These are phyloP conservation scores for Oryza longistaminata DNA, from an alignment of 176 grass and related monocot genomes.

Conservation along the genomic window DNA sequence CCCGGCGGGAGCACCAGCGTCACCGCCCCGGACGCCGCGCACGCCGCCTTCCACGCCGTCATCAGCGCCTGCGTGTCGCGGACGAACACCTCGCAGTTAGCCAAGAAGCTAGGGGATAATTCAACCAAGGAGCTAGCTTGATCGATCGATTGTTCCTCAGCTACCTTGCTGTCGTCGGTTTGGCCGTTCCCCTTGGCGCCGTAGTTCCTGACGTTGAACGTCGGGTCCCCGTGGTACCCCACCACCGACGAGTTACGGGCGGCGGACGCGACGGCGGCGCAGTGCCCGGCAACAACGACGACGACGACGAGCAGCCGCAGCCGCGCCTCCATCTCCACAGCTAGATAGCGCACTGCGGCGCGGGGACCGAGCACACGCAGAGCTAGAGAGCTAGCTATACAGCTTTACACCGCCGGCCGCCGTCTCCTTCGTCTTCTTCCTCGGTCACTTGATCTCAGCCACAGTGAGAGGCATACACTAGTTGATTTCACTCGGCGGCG, in stretches of 20 bases:
- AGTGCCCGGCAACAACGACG: neutral
- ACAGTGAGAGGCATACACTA: neutral
- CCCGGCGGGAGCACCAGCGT: constrained; percentile 42
- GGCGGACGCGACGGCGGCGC: neutral
- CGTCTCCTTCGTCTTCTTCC: neutral
- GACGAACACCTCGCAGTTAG: neutral
- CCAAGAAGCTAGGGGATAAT: neutral
- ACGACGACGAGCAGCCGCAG: constrained; percentile 6
- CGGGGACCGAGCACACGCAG: neutral
- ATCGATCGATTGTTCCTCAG: neutral
- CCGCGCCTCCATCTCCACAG: constrained; percentile 23
- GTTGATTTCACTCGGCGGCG: neutral
- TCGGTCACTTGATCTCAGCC: neutral
- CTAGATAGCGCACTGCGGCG: neutral
- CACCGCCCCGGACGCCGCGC: constrained; percentile 39
- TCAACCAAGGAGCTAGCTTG: too few relatives aligned
- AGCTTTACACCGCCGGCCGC: neutral
- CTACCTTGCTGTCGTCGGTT: constrained; percentile 49
- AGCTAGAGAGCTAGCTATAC: too few relatives aligned
- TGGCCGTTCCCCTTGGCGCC: constrained; percentile 47
- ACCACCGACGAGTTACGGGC: neutral
- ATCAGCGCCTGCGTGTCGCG: constrained; percentile 37
- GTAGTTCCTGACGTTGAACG: constrained; percentile 45
- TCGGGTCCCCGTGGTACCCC: neutral
- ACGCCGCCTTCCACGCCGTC: constrained; percentile 54